Evolutionary conservation across 1,284 basidiomycete species (phyloP).

Genomic region (Agroathelia rolfsii): DNA sequence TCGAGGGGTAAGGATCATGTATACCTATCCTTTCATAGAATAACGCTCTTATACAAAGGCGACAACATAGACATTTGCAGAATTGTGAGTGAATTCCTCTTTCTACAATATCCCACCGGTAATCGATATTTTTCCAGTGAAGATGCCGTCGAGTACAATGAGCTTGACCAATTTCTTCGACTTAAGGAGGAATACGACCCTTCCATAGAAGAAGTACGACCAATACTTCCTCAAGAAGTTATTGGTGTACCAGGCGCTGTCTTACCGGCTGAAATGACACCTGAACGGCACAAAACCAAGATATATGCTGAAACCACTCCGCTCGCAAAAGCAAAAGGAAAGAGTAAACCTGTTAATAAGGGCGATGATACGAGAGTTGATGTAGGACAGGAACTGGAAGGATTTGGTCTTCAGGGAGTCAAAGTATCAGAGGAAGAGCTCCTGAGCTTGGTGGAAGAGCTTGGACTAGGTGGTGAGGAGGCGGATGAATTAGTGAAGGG

Average conservation of each 20-base stretch:
- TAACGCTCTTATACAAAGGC: conserved; percentile 19
- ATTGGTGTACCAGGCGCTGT: conserved; percentile 72
- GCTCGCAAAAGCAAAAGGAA: conserved; percentile 32
- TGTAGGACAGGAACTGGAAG: conserved; percentile 52
- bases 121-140: conserved; percentile 37
- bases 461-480: conserved; percentile 65
- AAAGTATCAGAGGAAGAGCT: conserved; percentile 69
- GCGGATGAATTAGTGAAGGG: conserved; percentile 61
- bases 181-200: conserved; percentile 57
- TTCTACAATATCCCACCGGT: conserved; percentile 8
- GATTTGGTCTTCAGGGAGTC: conserved; percentile 65
- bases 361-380: conserved; percentile 46
- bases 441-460: conserved; percentile 52
- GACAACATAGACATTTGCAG: conserved; percentile 38
- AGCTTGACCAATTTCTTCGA: conserved; percentile 59
- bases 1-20: conserved; percentile 40
- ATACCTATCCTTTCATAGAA: conserved; percentile 26
- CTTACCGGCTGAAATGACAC: conserved; percentile 66
- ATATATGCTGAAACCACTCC: conserved; percentile 42
- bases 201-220: conserved; percentile 44
- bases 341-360: conserved; percentile 37
- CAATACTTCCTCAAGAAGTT: conserved; percentile 38
- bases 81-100: conserved; percentile 36
- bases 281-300: conserved; percentile 52
- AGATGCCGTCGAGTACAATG: conserved; percentile 68